Base-by-base conservation (phyloP, 2,329 filamentous ascomycete genomes). In the Penicillium sp. region DNA sequence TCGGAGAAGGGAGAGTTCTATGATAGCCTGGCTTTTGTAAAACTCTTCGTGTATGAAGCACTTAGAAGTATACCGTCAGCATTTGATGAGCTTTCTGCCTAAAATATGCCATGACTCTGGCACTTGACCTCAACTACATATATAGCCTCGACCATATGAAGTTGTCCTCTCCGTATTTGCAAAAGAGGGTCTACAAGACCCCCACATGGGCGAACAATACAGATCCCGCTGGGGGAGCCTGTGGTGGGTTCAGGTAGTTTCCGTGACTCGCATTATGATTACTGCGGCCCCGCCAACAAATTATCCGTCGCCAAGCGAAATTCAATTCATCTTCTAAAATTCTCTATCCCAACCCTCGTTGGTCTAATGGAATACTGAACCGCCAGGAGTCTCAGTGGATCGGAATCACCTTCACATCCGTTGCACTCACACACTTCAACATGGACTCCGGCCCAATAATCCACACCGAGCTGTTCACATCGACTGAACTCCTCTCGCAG, bases 401-500 rank as follows among this genome's bases (percentile, higher is more conserved):
- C 4, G 12, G 5, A 10, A 17, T n/a, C 17, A 47, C 44, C 13
- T 47, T 28, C 44, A 47, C 7, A 26, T 2, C 17, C 12, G 24
- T 51, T 22, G 24, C n/a, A 35, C 19, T 22, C 19, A 10, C 26
- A 19, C 26, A 17, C 8, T 49, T 35, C 17, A 53, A 57, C 5
- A 60, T 58, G 55, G 30, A 35, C 15, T 24, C 38, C 3, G 22
- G 19, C 7, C 55, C 55, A 38, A 22, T 13, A n/a, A 59, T 61
- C 38, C 45, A 56, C 17, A 59, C 37, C 8, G 58, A 44, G 35
- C 51, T 65, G 22, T 59, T 64, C 47, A 59, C 60, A 26, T 55
- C 61, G 17, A 26, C 49, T 7, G 63, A 65, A n/a, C 59, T 65
- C 24, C 65, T 64, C 42, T 24, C 42, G 2, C 58, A 63, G 42